Evolutionary conservation across 2,329 filamentous ascomycete species (phyloP), one percentile per base, ranked within the genome.

Genomic region (Thielaviopsis musarum): DNA sequence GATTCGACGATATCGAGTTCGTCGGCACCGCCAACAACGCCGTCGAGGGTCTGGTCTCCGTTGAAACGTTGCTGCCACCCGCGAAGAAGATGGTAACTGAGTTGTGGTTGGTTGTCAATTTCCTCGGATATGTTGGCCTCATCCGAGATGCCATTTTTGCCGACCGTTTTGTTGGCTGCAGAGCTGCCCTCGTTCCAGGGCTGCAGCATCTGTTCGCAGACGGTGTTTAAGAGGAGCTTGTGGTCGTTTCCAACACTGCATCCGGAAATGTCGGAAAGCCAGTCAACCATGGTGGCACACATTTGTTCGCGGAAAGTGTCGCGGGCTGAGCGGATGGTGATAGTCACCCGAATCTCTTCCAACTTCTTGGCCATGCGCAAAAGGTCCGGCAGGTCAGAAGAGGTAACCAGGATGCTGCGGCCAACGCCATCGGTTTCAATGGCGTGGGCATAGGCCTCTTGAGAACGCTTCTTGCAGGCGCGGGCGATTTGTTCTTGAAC

Each of bases 301-400:
- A 98, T 98, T 69, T 97, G 88, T 69, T 98, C 93, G 61, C 93
- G 81, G 72, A 97, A 98, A 0, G 90, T 97, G 71, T 98, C 93
- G 65, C 94, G 81, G 5, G 93, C 83, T 10, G 91, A 95, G 52
- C 93, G 83, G 62, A 98, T 90, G 0, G 93, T 98, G 55, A 96
- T 89, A 0, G 93, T 97, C 60, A 98, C 83, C 68, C 95, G 91
- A 70, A 98, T 96, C 62, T 95, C 85, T 71, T 98, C 93, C 64
- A 98, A 87, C 22, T 93, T 84, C 64, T 82, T 86, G 5, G 91
- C 88, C 71, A 93, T 91, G 15, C 74, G 74, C 17, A 98, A 75
- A 13, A 98, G 78, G 45, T 80, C 77, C 28, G 82, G 76, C 48
- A 97, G 74, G 69, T 94, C 84, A 24, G 75, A 76, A 15, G 83